Percentiles rank a stretch among this genome's conserved stretches.
Conservation (phyloP, 352 stramenopile genomes). For the Globisporangium paddicum region DNA sequence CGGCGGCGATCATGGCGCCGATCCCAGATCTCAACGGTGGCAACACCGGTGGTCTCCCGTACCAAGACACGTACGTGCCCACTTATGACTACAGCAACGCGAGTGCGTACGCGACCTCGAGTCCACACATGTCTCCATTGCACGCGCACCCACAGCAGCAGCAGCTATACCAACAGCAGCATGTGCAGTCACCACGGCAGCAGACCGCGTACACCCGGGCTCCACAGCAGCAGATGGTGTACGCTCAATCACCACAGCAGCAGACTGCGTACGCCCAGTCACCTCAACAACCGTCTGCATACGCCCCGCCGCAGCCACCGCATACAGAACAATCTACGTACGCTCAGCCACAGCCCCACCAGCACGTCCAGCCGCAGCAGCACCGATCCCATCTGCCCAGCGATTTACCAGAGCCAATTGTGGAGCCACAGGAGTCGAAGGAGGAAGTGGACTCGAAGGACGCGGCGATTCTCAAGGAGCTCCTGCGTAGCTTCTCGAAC, state of each 20-base stretch:
- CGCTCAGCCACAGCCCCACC: not conserved
- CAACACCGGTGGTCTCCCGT: not conserved
- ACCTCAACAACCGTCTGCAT: not conserved
- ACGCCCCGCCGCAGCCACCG: not conserved
- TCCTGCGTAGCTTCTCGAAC: slow-evolving; percentile 63
- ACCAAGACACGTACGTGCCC: slow-evolving; percentile 10
- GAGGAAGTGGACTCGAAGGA: slow-evolving; percentile 60
- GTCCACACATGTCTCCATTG: not conserved
- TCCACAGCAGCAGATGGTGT: not conserved
- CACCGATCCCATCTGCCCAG: slow-evolving; percentile 16
- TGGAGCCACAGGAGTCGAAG: slow-evolving; percentile 58
- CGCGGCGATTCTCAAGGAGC: slow-evolving; percentile 60
- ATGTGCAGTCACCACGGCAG: not conserved
- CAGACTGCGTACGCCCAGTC: not conserved
- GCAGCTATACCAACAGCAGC: not conserved
- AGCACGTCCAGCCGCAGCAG: not conserved
- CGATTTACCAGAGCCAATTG: slow-evolving; percentile 55
- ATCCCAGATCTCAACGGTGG: slow-evolving; percentile 8
- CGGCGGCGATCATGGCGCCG: slow-evolving; percentile 35
- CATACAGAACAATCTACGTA: not conserved
- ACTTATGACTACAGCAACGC: slow-evolving; percentile 10
- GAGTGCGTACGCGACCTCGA: slow-evolving; percentile 15
- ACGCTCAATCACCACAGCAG: not conserved
- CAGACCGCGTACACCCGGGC: no score
- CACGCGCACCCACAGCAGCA: slow-evolving; percentile 6